Conservation (phyloP, 2,329 filamentous ascomycete genomes). For the Exserohilum turcica region DNA sequence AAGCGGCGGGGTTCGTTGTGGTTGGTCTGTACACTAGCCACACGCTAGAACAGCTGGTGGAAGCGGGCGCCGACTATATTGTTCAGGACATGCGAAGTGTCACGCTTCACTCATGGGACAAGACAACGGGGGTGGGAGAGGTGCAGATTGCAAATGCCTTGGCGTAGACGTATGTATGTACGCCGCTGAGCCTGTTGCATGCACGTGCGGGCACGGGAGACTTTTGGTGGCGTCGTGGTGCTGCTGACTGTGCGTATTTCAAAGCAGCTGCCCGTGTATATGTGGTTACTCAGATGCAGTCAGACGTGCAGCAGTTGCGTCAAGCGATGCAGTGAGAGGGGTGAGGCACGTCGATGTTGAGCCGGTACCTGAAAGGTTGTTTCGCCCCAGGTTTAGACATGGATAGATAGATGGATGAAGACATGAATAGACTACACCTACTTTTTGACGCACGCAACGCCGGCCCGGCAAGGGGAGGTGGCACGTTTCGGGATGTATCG, state of each 20-base stretch:
- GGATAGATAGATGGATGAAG: no score
- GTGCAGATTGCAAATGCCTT: constrained; percentile 71
- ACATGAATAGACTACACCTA: no score
- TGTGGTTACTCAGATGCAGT: constrained; percentile 23
- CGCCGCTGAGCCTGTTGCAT: no score
- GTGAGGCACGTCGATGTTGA: background rate
- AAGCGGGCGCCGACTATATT: constrained; percentile 85
- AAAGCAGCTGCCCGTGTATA: background rate
- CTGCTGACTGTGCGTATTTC: constrained; percentile 8
- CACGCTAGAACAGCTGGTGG: constrained; percentile 69
- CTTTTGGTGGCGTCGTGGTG: constrained; percentile 3
- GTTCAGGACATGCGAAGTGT: constrained; percentile 79
- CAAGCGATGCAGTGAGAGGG: constrained; percentile 2
- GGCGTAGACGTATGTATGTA: constrained; percentile 27
- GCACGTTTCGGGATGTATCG: constrained; percentile 31
- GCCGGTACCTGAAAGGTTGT: no score
- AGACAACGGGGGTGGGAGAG: constrained; percentile 63
- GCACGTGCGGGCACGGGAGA: background rate
- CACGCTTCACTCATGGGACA: constrained; percentile 61
- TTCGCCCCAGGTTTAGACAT: background rate
- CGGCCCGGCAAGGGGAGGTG: background rate
- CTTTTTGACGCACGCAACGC: no score
- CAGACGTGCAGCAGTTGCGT: constrained; percentile 15
- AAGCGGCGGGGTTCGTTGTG: constrained; percentile 83
- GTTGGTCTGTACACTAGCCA: constrained; percentile 87